Evolutionary conservation across 441 rosid genomes (phyloP).

Genomic region (Theobroma grandiflorum): DNA sequence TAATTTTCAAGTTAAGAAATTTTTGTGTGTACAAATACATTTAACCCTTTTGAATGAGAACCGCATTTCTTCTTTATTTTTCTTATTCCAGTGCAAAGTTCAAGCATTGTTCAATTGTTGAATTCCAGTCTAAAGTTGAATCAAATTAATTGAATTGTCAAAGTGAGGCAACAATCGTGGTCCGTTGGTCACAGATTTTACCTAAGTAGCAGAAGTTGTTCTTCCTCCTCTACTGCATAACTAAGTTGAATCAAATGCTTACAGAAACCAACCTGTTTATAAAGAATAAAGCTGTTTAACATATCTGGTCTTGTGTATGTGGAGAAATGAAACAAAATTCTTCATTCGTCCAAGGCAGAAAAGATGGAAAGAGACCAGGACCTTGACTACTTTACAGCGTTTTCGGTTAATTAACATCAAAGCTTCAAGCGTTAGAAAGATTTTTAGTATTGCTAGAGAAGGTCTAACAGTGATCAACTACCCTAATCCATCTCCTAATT

Average conservation of each 20-base stretch:
- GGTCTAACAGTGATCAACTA: constrained; percentile 18
- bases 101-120: not conserved
- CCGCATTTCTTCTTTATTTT: too few relatives aligned
- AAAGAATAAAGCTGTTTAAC: not conserved
- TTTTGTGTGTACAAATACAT: too few relatives aligned
- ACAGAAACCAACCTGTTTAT: not conserved
- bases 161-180: not conserved
- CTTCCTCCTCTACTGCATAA: too few relatives aligned
- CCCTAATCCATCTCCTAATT: not conserved
- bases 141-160: not conserved
- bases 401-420: not conserved
- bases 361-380: not conserved
- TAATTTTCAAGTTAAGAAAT: too few relatives aligned
- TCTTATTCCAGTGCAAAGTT: not conserved
- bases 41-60: too few relatives aligned
- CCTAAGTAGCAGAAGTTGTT: too few relatives aligned
- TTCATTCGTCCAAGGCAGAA: not conserved
- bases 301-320: not conserved
- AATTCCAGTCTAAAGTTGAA: not conserved
- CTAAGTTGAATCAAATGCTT: not conserved
- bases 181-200: not conserved
- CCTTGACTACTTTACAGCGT: not conserved
- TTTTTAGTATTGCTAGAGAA: constrained; percentile 21
- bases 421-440: not conserved
- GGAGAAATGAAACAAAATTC: constrained; percentile 19